Conservation (phyloP, 768 basidiomycete genomes). For the Auricularia auricula-judae region DNA sequence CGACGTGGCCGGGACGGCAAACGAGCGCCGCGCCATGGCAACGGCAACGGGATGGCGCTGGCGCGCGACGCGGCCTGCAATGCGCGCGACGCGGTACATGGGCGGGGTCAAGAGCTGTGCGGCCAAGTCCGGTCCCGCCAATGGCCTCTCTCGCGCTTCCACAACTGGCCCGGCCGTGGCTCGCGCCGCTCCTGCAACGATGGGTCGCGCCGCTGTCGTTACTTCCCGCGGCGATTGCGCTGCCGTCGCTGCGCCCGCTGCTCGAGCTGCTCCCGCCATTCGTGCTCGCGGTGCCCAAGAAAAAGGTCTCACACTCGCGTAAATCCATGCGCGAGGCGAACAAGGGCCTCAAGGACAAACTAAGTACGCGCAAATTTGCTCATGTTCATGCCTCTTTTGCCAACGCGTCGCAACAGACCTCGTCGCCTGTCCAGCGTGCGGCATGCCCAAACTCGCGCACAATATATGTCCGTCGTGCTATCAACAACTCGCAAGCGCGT, state of each 20-base stretch:
- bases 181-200: neutral
- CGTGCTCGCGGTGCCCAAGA: slow-evolving; percentile 88
- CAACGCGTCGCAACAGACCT: slow-evolving; percentile 46
- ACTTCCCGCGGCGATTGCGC: slow-evolving; percentile 19
- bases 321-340: slow-evolving; percentile 93
- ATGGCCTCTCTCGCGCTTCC: slow-evolving; percentile 33
- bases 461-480: slow-evolving; percentile 80
- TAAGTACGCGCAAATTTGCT: slow-evolving; percentile 40
- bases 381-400: neutral
- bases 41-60: too few relatives aligned
- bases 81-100: slow-evolving; percentile 73
- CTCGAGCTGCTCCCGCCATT: slow-evolving; percentile 78
- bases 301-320: slow-evolving; percentile 83
- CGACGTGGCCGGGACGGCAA: too few relatives aligned
- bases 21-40: too few relatives aligned
- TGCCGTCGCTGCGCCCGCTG: slow-evolving; percentile 35
- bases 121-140: slow-evolving; percentile 12
- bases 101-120: slow-evolving; percentile 8
- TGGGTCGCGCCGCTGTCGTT: slow-evolving; percentile 2
- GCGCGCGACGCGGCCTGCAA: slow-evolving; percentile 36
- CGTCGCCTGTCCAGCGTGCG: slow-evolving; percentile 84
- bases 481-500: slow-evolving; percentile 51
- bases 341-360: slow-evolving; percentile 91
- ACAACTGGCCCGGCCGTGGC: slow-evolving; percentile 7
- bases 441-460: slow-evolving; percentile 78